Evolutionary conservation across 2,329 filamentous ascomycete genomes (phyloP), one percentile per base, ranked within the genome.

Genomic region (Hypoxylon sp.): DNA sequence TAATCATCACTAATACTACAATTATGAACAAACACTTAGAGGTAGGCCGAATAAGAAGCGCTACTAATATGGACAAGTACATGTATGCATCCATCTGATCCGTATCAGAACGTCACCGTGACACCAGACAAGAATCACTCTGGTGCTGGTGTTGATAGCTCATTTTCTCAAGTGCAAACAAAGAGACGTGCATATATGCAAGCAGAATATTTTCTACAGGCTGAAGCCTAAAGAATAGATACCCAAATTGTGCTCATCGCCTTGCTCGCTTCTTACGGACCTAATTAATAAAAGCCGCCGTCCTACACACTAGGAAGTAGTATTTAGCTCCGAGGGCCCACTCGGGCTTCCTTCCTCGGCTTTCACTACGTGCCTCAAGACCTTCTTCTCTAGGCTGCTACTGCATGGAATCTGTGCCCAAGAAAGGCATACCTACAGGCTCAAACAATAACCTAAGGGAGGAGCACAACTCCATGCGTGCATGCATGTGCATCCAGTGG

Each of bases 251-350:
- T 46, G 25, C 4, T 4, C 25, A 25, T 57, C 27, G 55, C 35
- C 37, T 61, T 17, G 53, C 30, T 35, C 58, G 25, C 25, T 25
- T 13, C 20, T 40, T 17, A 20, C 44, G 66, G 63, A 48, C 22
- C 50, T 61, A 59, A 57, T 37, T 54, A 63, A 63, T 62, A n/a
- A 56, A 66, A 65, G 46, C 35, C 42, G 31, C 10, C 31, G 49
- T 53, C 33, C 48, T 37, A 54, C 25, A 25, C 56, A 61, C 46
- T 58, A 54, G 51, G 30, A 65, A 17, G 30, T 61, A 13, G 17
- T 10, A 60, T 65, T 63, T 70, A 70, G 54, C 68, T 70, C 68
- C 68, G 68, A 70, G 64, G 40, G n/a, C n/a, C 11, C 37, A 60
- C 50, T 67, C 61, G 60, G 56, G 22, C 27, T 68, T 64, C 27